Conservation (phyloP, 2,329 filamentous ascomycete species). For the Aspergillus sp. region DNA sequence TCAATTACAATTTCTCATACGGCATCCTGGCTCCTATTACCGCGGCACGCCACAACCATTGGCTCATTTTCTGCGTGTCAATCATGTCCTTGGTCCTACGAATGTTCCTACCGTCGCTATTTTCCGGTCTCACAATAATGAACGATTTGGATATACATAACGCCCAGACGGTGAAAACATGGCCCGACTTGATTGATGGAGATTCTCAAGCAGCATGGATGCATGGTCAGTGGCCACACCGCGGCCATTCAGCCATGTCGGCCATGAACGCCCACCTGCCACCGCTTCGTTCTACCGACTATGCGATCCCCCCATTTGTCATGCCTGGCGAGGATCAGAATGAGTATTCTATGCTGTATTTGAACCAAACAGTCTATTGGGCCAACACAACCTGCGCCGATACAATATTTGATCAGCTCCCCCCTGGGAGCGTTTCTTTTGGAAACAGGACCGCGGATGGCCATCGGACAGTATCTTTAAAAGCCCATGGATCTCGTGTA, state of each 20-base stretch:
- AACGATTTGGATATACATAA: neutral
- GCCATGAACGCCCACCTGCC: neutral
- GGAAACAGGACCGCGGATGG: neutral
- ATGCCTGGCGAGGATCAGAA: slow-evolving; percentile 7
- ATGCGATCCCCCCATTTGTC: slow-evolving; percentile 1
- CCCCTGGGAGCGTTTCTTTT: neutral
- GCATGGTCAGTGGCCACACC: neutral
- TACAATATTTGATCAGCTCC: neutral
- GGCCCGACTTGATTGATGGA: slow-evolving; percentile 7
- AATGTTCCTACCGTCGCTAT: slow-evolving; percentile 16
- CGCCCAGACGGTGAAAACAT: neutral
- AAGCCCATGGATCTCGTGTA: neutral
- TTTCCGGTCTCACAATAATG: slow-evolving; percentile 18
- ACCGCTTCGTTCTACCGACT: neutral
- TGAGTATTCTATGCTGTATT: slow-evolving; percentile 1
- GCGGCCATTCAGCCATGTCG: neutral
- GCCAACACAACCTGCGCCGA: slow-evolving; percentile 14
- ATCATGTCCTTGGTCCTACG: slow-evolving; percentile 15
- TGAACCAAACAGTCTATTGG: slow-evolving; percentile 21
- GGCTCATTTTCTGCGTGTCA: slow-evolving; percentile 17
- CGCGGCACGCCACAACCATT: slow-evolving; percentile 20
- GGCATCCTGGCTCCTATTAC: slow-evolving; percentile 16
- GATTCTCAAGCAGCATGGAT: slow-evolving; percentile 5
- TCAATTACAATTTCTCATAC: slow-evolving; percentile 20
- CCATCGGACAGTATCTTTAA: neutral